Evolutionary conservation across 2,329 filamentous ascomycete genomes (phyloP).

Genomic region (Epichloe sylvatica): DNA sequence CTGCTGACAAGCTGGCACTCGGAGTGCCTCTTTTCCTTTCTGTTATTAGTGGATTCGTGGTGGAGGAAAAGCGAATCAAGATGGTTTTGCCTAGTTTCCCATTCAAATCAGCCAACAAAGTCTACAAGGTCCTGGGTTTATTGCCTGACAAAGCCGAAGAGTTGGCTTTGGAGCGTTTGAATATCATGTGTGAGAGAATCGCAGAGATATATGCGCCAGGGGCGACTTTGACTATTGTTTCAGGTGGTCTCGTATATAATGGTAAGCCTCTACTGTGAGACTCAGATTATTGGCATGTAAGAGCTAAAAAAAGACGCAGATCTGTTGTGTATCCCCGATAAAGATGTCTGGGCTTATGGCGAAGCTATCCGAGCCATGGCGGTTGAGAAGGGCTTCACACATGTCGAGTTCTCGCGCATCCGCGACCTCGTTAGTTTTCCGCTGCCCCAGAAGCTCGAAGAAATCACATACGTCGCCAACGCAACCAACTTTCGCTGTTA

Average conservation of each 20-base stretch:
- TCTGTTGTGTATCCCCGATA: slow-evolving; percentile 31
- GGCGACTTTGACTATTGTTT: slow-evolving; percentile 28
- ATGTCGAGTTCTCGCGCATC: neutral
- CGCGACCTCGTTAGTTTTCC: slow-evolving; percentile 23
- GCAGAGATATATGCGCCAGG: slow-evolving; percentile 15
- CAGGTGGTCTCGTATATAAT: slow-evolving; percentile 40
- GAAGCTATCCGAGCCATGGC: slow-evolving; percentile 27
- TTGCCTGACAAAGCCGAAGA: slow-evolving; percentile 20
- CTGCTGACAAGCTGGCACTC: slow-evolving; percentile 6
- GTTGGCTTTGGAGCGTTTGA: slow-evolving; percentile 13
- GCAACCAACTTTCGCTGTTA: slow-evolving; percentile 16
- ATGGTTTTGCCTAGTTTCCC: slow-evolving; percentile 19
- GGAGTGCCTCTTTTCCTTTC: slow-evolving; percentile 12
- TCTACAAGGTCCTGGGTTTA: slow-evolving; percentile 17
- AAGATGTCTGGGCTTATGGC: slow-evolving; percentile 35
- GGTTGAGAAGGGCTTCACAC: neutral
- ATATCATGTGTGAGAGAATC: slow-evolving; percentile 17
- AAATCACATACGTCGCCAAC: slow-evolving; percentile 25
- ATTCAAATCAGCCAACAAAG: slow-evolving; percentile 21
- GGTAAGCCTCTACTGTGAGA: slow-evolving; percentile 18
- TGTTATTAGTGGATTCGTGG: slow-evolving; percentile 12
- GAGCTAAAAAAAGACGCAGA: slow-evolving; percentile 18
- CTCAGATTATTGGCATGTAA: neutral
- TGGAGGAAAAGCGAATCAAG: slow-evolving; percentile 7
- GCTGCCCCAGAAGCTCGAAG: slow-evolving; percentile 24